Percentiles rank a stretch among this genome's conserved stretches.
Conservation (phyloP, 768 basidiomycete genomes). For the Collybia sp. region DNA sequence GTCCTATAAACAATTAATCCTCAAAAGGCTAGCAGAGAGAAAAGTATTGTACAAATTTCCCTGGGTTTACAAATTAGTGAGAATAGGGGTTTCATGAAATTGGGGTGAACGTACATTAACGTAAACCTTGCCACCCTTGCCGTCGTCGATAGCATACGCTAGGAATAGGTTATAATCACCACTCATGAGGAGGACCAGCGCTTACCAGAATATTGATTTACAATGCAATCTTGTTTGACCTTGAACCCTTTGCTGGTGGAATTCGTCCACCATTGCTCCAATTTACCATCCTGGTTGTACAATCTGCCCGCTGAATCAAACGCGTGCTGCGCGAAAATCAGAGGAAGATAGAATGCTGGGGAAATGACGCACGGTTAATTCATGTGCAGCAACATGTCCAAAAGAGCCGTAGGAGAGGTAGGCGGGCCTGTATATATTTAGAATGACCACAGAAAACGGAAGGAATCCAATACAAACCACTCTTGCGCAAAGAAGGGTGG, state of each 20-base stretch:
- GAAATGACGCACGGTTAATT: constrained; percentile 63
- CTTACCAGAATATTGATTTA: constrained; percentile 85
- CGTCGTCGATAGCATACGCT: constrained; percentile 84
- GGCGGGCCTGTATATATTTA: constrained; percentile 56
- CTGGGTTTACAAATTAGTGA: constrained; percentile 25
- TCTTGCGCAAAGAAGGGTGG: constrained; percentile 84
- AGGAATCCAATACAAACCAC: constrained; percentile 44
- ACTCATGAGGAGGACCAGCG: background rate
- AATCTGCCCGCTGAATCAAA: constrained; percentile 88
- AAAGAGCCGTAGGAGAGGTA: constrained; percentile 92
- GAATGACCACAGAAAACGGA: background rate
- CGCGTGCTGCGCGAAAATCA: constrained; percentile 53
- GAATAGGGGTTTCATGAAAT: background rate
- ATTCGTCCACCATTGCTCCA: constrained; percentile 93
- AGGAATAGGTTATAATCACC: constrained; percentile 6
- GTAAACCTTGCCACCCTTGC: constrained; percentile 76
- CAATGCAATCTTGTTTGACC: constrained; percentile 79
- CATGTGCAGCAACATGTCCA: constrained; percentile 89
- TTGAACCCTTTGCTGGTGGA: constrained; percentile 81
- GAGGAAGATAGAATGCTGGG: background rate
- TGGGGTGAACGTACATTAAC: constrained; percentile 61
- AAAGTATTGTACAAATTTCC: constrained; percentile 64
- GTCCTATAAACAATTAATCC: constrained; percentile 46
- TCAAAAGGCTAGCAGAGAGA: background rate
- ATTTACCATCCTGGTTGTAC: constrained; percentile 86